Evolutionary conservation across 1,284 basidiomycete species (phyloP).

Genomic region (Cutaneotrichosporon mucoides): DNA sequence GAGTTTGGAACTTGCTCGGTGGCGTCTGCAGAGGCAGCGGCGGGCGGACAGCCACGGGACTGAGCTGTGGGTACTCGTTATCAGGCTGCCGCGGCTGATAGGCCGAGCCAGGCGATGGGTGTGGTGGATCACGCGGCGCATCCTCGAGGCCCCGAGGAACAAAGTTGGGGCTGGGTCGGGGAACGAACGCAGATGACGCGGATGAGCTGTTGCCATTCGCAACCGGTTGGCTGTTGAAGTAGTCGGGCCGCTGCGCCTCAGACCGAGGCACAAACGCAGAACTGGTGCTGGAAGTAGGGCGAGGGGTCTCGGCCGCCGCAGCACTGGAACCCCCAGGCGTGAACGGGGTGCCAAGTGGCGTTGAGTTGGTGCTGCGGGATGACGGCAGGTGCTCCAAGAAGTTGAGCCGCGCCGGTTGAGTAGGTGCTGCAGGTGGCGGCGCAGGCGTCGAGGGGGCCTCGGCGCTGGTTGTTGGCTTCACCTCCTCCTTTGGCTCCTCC

Average conservation of each 20-base stretch:
- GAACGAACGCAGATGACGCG: constrained; percentile 6
- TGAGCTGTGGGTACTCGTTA: constrained; percentile 1
- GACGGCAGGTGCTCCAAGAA: constrained; percentile 34
- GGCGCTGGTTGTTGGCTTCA: background rate
- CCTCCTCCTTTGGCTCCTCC: background rate
- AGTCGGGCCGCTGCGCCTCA: constrained; percentile 16
- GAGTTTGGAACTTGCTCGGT: constrained; percentile 7
- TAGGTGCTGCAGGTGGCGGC: background rate
- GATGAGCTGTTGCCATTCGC: background rate
- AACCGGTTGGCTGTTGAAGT: constrained; percentile 17
- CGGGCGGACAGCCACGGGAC: constrained; percentile 4
- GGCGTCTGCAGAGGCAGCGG: constrained; percentile 15
- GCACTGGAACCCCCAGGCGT: background rate
- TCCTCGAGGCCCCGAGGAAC: constrained; percentile 12
- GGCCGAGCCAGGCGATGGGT: background rate
- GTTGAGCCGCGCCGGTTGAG: constrained; percentile 22
- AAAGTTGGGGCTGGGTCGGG: constrained; percentile 16
- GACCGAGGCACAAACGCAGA: constrained; percentile 20
- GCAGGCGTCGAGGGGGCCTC: background rate
- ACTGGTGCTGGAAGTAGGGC: constrained; percentile 10
- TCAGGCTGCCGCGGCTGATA: constrained; percentile 7
- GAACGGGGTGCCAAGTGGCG: constrained; percentile 6
- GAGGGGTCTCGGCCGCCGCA: background rate
- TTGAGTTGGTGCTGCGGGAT: background rate
- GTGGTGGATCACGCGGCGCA: background rate